Conservation (phyloP, 352 stramenopile genomes). For the Thraustochytrium sp. region DNA sequence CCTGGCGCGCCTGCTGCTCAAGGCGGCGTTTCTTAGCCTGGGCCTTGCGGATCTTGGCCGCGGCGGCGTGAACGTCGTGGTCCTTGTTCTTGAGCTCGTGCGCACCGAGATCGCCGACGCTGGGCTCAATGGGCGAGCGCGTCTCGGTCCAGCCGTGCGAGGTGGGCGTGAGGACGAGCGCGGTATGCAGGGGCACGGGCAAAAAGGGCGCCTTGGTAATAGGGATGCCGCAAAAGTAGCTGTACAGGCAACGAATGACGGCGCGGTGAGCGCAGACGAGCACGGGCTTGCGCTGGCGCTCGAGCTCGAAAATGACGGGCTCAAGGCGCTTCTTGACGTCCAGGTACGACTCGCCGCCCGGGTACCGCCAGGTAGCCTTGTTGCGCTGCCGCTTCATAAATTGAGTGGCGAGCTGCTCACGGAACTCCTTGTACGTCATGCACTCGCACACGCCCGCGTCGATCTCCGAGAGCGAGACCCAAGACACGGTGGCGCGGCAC, state of each 20-base stretch:
- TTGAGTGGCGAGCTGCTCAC: slow-evolving; percentile 86
- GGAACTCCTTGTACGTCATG: slow-evolving; percentile 95
- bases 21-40: slow-evolving; percentile 32
- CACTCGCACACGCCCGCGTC: slow-evolving; percentile 91
- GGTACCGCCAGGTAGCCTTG: slow-evolving; percentile 58
- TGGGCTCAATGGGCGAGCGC: slow-evolving; percentile 28
- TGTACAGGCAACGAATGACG: slow-evolving; percentile 41
- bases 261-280: slow-evolving; percentile 50
- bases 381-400: slow-evolving; percentile 78
- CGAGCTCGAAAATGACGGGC: slow-evolving; percentile 92
- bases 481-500: slow-evolving; percentile 52
- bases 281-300: slow-evolving; percentile 82
- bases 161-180: slow-evolving; percentile 28
- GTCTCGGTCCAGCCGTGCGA: slow-evolving; percentile 40
- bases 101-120: slow-evolving; percentile 21
- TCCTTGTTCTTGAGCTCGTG: slow-evolving; percentile 32
- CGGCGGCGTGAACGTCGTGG: slow-evolving; percentile 31
- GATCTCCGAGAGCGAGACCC: slow-evolving; percentile 81
- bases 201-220: slow-evolving; percentile 31
- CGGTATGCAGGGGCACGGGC: slow-evolving; percentile 27
- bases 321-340: slow-evolving; percentile 94
- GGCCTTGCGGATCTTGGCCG: slow-evolving; percentile 24
- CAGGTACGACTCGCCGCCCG: slow-evolving; percentile 88
- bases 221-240: slow-evolving; percentile 39
- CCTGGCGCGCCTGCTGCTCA: not conserved